Base-by-base conservation (phyloP, 345 rosid species). In the Aquilaria sinensis region DNA sequence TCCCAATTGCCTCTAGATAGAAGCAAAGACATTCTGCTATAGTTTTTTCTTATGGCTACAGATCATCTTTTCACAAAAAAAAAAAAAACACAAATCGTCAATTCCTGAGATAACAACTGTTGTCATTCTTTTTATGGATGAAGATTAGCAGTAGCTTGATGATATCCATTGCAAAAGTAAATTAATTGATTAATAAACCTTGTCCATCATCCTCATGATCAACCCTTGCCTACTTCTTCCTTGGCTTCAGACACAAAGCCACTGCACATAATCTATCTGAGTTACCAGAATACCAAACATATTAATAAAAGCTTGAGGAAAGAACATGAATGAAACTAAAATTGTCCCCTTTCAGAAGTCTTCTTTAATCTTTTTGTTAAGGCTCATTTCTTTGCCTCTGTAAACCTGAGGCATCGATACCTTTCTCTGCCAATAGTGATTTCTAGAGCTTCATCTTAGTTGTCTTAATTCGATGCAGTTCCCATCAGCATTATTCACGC, bases 371-470 rank as follows among this genome's bases (percentile, higher is more conserved):
- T 55, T 32, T 34, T 46, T 29, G 62, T 45, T 56, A 29, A 14
- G 30, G 58, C 56, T 86, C 83, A 92, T 73, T 93, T 87, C 84
- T 92, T 89, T 3, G 97, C 98, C 85, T 92, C 89, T 8, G 98
- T 69, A 67, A 92, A 92, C 81, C 98, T 76, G 59, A 92, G 87
- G 66, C 98, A 89, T 31, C 96, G 71, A 67, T 92, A 92, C 65
- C 88, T 92, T 77, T 92, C 95, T 5, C 98, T 96, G 32, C 92
- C 87, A 13, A 92, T 96, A 63, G 96, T 92, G 68, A 92, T 92
- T 67, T 92, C 98, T 0, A 92, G 84, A 57, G 98, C 98, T 52
- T 97, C 98, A 15, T 93, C 96, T 79, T 93, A 97, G 75, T 86
- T 89, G 72, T 90, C 98, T 70, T 90, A 96, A 56, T 83, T 89